Evolutionary conservation across 2,329 filamentous ascomycete species (phyloP).

Genomic region (Curvularia sp.): DNA sequence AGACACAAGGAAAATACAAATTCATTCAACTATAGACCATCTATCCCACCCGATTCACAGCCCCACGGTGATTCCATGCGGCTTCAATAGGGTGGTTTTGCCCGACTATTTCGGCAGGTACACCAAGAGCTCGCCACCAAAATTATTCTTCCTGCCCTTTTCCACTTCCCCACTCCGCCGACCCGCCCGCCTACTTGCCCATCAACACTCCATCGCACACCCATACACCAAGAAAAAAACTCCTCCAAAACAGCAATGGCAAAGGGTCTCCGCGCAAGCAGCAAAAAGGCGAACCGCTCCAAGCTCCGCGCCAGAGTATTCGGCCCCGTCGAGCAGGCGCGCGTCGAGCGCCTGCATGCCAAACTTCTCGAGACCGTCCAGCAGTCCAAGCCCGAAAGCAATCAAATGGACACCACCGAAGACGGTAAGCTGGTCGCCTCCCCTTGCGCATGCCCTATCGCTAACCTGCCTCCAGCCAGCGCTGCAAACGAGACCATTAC

Average conservation of each 20-base stretch:
- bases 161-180: constrained; percentile 14
- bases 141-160: constrained; percentile 27
- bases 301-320: constrained; percentile 83
- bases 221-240: neutral
- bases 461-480: constrained; percentile 16
- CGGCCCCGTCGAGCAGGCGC: constrained; percentile 78
- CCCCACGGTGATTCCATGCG: no score
- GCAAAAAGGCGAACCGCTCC: constrained; percentile 81
- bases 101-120: no score
- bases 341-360: constrained; percentile 81
- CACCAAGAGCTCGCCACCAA: constrained; percentile 28
- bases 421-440: constrained; percentile 39
- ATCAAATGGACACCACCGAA: constrained; percentile 57
- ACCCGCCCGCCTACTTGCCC: constrained; percentile 4
- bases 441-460: neutral
- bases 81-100: no score
- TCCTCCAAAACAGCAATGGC: constrained; percentile 68
- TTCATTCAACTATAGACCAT: no score
- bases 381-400: constrained; percentile 70
- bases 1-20: neutral
- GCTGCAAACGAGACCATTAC: constrained; percentile 26
- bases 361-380: constrained; percentile 83
- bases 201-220: constrained; percentile 1
- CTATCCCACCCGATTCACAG: no score
- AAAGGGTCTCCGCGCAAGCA: constrained; percentile 81